These are phyloP conservation scores for Ophiostoma piceae DNA, from an alignment of 2,329 filamentous ascomycete species.

Conservation along the genomic window DNA sequence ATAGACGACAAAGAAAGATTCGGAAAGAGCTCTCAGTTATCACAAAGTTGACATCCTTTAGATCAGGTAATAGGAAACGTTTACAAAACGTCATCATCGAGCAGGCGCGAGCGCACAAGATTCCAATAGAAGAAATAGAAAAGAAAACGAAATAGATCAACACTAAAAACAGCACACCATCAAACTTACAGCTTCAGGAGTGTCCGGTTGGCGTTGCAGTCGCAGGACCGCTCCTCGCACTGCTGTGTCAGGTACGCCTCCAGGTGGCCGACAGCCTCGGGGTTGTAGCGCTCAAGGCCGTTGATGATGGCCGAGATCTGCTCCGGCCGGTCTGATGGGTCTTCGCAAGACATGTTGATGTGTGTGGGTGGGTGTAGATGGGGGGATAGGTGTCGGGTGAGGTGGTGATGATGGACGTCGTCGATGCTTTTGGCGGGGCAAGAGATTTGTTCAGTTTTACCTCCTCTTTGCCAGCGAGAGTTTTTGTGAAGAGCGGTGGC, in stretches of 20 bases:
- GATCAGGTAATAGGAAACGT: constrained; percentile 99
- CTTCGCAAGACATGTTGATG: constrained; percentile 62
- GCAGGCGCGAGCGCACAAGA: constrained; percentile 22
- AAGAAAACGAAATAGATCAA: constrained; percentile 22
- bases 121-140: neutral
- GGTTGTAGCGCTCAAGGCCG: constrained; percentile 97
- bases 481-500: constrained; percentile 27
- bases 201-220: constrained; percentile 94
- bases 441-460: constrained; percentile 24
- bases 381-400: neutral
- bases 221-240: constrained; percentile 90
- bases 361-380: neutral
- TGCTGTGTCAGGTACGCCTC: constrained; percentile 93
- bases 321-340: constrained; percentile 84
- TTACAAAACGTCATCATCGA: constrained; percentile 69
- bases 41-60: constrained; percentile 63
- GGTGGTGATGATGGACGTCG: constrained; percentile 10
- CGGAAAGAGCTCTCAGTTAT: constrained; percentile 45
- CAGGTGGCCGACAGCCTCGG: constrained; percentile 87
- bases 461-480: constrained; percentile 9
- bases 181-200: constrained; percentile 88
- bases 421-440: constrained; percentile 16
- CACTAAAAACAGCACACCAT: neutral
- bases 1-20: neutral
- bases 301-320: constrained; percentile 92